Percentiles rank a stretch among this genome's conserved stretches.
These are phyloP conservation scores for Smallanthus sonchifolius DNA, from an alignment of 129 eudicot genomes.

Conservation along the genomic window DNA sequence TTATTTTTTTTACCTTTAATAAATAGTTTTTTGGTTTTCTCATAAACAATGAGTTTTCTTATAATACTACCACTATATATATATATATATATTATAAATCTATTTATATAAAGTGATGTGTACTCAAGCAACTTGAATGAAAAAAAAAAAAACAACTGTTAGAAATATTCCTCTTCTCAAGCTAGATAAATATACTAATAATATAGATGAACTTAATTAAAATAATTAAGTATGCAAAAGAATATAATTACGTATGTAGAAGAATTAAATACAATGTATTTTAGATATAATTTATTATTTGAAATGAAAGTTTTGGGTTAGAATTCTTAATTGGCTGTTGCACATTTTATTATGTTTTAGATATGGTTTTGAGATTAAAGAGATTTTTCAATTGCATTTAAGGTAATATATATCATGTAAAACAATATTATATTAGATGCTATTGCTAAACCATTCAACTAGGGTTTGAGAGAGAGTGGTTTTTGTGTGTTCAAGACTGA, in stretches of 20 bases:
- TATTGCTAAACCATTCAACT: not conserved
- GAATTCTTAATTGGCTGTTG: not conserved
- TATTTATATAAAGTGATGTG: constrained; percentile 20
- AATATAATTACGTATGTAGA: constrained; percentile 7
- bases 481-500: not conserved
- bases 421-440: not conserved
- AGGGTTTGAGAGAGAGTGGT: not conserved
- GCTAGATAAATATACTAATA: constrained; percentile 12
- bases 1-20: too few relatives aligned
- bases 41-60: too few relatives aligned
- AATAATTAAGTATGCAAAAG: not conserved
- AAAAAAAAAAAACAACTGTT: not conserved
- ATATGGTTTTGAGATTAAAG: not conserved
- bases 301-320: not conserved
- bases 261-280: not conserved
- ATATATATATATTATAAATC: not conserved
- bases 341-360: not conserved
- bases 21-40: too few relatives aligned
- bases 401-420: not conserved
- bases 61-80: too few relatives aligned
- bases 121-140: constrained; percentile 14
- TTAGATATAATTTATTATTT: not conserved
- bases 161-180: constrained; percentile 27
- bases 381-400: not conserved
- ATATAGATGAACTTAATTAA: constrained; percentile 5